Evolutionary conservation across 1,284 basidiomycete species (phyloP), one percentile per base, ranked within the genome.

Genomic region (Cutaneotrichosporon curvatum): DNA sequence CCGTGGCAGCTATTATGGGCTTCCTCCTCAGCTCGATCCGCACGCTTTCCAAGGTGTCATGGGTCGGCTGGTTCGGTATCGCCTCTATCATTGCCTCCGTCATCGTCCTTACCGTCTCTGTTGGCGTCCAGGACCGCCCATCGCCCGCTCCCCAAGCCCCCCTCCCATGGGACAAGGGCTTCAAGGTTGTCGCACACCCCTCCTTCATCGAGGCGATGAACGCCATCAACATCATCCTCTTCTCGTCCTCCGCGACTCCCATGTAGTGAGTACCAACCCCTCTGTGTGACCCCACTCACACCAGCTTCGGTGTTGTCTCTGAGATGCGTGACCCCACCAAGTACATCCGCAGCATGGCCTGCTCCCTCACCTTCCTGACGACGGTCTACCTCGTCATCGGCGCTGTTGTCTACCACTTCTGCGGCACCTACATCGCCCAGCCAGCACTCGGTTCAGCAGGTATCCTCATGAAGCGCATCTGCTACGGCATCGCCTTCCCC

Each of bases 401-500:
- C 32, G 40, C 54, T 12, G 43, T 48, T 20, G 39, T 55, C 42
- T 52, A 62, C 55, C 50, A 54, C 50, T 68, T 53, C 57, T 64
- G 62, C 37, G 70, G 70, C 10, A 59, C 67, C 47, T 67, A 63
- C 43, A 58, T 72, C 37, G 58, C 68, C n/a, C 53, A 54, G 14
- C 70, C 70, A 7, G 68, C 70, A 4, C 63, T 71, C 32, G 68
- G 68, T 2, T 62, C 61, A 6, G 67, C 69, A 19, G 72, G 72
- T 40, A 40, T 50, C 1, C 41, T 63, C 8, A 60, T 73, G 50
- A 70, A 73, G 59, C 64, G 65, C 38, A 54, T 73, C 42, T 57
- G 57, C 23, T 74, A 72, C 53, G 71, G 68, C 6, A 51, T 74
- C 23, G 69, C 71, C 19, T 45, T 73, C 15, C 69, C 68, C 14